Evolutionary conservation across 1,284 basidiomycete genomes (phyloP), one percentile per base, ranked within the genome.

Genomic region (Volvariella volvacea): DNA sequence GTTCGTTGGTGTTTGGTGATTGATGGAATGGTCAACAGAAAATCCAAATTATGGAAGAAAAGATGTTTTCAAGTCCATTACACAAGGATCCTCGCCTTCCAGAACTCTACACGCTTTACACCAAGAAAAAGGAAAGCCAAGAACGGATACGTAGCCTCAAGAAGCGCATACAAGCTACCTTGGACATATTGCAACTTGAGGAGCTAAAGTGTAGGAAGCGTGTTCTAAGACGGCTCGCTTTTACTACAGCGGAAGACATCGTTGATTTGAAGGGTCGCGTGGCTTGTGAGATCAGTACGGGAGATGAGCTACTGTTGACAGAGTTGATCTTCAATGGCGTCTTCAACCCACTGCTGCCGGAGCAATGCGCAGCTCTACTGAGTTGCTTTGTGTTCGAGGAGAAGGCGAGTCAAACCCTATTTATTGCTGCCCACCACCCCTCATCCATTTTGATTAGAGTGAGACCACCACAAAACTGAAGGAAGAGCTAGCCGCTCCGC

Each of bases 211-310:
- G 84, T 54, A 78, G 96, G 43, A 99, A 99, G 65, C 88, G 95
- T 17, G 93, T 97, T 0, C 74, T 99, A 12, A 78, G 96, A 25
- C 80, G 95, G 28, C 67, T 99, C 2, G 94, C 89, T 0, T 99
- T 99, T 68, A 94, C 92, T 0, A 87, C 78, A 2, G 64, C 81
- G 2, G 79, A 87, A 2, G 96, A 98, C 61, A 95, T 99, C 43
- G 92, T 98, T 10, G 94, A 98, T 61, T 86, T 95, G 76, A 99
- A 99, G 67, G 96, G 96, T 1, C 76, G 96, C 36, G 96, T 99
- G 0, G 96, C 96, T 14, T 99, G 96, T 63, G 96, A 99, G 68
- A 98, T 99, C 62, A 92, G 87, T 55, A 88, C 94, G 1, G 96
- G 96, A 10, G 96, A 99, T 59, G 96, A 99, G 66, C 66, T 99